Evolutionary conservation across 331 rosid genomes (phyloP), one percentile per base, ranked within the genome.

Genomic region (Pyrus hybrid): DNA sequence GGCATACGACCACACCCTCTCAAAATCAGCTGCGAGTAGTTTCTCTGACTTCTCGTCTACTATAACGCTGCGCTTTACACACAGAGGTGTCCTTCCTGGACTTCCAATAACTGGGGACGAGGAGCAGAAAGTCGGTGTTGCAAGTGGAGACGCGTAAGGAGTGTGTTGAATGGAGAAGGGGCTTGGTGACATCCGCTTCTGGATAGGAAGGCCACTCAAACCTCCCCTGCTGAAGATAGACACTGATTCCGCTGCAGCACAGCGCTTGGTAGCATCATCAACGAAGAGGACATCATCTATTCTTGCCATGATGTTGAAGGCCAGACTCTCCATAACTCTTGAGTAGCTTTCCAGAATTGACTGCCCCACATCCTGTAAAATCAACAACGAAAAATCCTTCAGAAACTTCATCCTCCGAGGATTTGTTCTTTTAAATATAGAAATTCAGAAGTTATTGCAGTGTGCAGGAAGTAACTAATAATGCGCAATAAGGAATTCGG

Each of bases 261-360:
- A 87, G 61, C 82, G 86, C 81, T 89, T 91, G n/a, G 84, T 84
- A n/a, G 91, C 89, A 76, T 93, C 97, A 57, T 93, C 97, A 13
- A 83, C 97, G 6, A 83, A 93, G 51, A 93, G 88, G 70, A 93
- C 93, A 54, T 93, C 98, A 76, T 93, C 98, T 3, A 93, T 91
- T 75, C 98, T 85, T 49, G 98, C 97, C 93, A 88, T 89, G 68
- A 93, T 89, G 89, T 93, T 93, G 23, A 93, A 93, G 9, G 98
- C 98, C 79, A 93, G 85, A 82, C 98, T 93, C 88, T 93, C 98
- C 87, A 80, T 91, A 72, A 93, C 98, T 86, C 98, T 89, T 5
- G 98, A 93, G 87, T 93, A 93, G 82, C 98, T 93, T 83, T 93
- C 98, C 5, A 93, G 97, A 82, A 93, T 93, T 29, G 98, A 88